These are phyloP conservation scores for Ulota crispa DNA, from an alignment of 225 moss, liverwort and hornwort genomes.

Conservation along the genomic window DNA sequence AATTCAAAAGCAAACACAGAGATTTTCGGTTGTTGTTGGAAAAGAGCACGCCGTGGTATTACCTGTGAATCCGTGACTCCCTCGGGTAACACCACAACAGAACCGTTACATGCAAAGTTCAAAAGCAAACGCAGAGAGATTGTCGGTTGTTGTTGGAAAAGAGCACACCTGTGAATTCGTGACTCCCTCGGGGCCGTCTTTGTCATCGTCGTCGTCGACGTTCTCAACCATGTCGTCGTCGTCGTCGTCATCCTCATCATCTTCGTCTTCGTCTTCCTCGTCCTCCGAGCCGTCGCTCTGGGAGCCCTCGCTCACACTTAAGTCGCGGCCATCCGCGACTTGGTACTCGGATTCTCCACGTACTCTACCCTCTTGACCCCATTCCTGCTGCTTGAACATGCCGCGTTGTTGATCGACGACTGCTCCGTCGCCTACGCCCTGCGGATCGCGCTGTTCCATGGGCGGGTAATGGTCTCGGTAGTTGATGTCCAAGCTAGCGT, in stretches of 20 bases:
- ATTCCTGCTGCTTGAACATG: conserved; percentile 59
- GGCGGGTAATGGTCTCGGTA: conserved; percentile 49
- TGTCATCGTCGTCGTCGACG: conserved; percentile 44
- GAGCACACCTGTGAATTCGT: conserved; percentile 33
- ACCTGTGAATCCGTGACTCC: conserved; percentile 40
- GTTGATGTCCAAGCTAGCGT: conserved; percentile 59
- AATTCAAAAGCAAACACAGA: neutral
- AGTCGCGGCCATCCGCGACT: conserved; percentile 55
- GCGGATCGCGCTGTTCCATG: conserved; percentile 62
- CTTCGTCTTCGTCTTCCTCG: conserved; percentile 77
- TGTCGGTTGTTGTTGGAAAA: neutral
- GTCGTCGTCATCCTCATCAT: conserved; percentile 44
- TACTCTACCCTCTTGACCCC: conserved; percentile 53
- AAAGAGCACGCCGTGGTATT: neutral
- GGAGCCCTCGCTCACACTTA: conserved; percentile 75
- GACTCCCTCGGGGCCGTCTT: conserved; percentile 41
- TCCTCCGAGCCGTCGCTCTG: conserved; percentile 77
- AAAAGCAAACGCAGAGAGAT: neutral
- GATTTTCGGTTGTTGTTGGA: neutral
- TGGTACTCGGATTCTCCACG: conserved; percentile 63
- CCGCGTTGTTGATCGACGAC: conserved; percentile 44
- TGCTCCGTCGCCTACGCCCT: conserved; percentile 50
- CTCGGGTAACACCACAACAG: conserved; percentile 18
- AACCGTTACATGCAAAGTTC: too few relatives aligned
- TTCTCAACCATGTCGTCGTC: conserved; percentile 46